Evolutionary conservation across 805 yeast species (phyloP), one percentile per base, ranked within the genome.

Genomic region (Yueomyces sinensis): DNA sequence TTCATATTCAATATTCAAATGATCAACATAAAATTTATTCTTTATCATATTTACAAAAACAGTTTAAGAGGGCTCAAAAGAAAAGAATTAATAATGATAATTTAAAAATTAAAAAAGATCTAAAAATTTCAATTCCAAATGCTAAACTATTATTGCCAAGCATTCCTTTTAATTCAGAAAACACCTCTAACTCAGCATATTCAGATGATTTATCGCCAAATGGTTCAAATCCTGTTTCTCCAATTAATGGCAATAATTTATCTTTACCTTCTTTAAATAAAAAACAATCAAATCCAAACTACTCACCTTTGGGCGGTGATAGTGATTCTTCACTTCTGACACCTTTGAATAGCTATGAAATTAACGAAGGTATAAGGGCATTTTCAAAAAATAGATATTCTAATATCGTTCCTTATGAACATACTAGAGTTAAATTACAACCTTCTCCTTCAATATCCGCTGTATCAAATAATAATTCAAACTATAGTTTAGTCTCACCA

Each of bases 371-470:
- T 1, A 73, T 84, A 28, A 89, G 81, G 52, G 70, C 74, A 17
- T 84, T 87, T 28, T 59, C 70, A 36, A 84, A 84, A 51, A 84
- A 86, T 55, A 61, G 96, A 42, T 86, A 86, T 62, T 76, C 82
- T 42, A 91, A 87, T 54, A 82, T 86, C 32, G 71, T 81, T 45
- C 86, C 94, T 4, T 86, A 73, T 55, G 93, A 82, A 49, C 89
- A 82, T 48, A 72, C 93, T 13, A 65, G 95, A 37, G 95, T 87
- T 16, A 72, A 52, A 33, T 37, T 58, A 32, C 49, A 47, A 19
- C 54, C 56, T 31, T 58, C 59, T 9, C 65, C 61, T 33, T 39
- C 22, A 4, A 14, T 22, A 42, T 17, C 36, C 25, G 9, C 28
- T 6, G 15, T 23, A 15, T 20, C 24, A 7, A 13, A 28, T 27